phyloP scores from a whole-genome alignment of 176 grass and related monocot species.

The Avena atlantica region DNA sequence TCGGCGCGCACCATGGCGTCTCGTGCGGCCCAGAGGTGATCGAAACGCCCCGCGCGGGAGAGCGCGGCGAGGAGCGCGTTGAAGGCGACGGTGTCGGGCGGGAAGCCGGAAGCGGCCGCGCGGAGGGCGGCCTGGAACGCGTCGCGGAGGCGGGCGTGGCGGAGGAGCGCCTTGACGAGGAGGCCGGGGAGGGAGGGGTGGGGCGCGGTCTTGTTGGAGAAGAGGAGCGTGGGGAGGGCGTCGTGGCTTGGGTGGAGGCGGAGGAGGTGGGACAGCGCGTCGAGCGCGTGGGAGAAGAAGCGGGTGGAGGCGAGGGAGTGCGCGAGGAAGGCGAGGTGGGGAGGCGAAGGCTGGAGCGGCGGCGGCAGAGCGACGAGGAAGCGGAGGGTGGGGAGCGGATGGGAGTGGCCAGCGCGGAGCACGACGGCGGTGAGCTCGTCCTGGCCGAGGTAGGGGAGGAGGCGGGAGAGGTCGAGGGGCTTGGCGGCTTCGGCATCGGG shows the following conservation, averaged over 20 bases:
- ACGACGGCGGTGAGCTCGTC: slow-evolving; percentile 65
- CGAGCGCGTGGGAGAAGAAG: slow-evolving; percentile 62
- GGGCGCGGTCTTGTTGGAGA: slow-evolving; percentile 42
- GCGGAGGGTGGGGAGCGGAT: slow-evolving; percentile 70
- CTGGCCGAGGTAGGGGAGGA: slow-evolving; percentile 73
- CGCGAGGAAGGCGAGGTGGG: slow-evolving; percentile 69
- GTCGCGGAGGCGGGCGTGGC: slow-evolving; percentile 48
- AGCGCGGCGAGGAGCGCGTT: slow-evolving; percentile 72
- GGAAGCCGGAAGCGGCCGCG: slow-evolving; percentile 48
- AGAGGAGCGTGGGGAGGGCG: slow-evolving; percentile 56
- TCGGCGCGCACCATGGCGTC: slow-evolving; percentile 51
- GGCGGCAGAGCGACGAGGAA: slow-evolving; percentile 63
- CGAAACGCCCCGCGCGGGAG: slow-evolving; percentile 44
- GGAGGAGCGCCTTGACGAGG: slow-evolving; percentile 73
- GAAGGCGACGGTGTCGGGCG: slow-evolving; percentile 61
- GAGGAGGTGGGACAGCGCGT: slow-evolving; percentile 65
- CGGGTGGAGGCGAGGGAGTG: slow-evolving; percentile 67
- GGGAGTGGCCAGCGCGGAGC: slow-evolving; percentile 70
- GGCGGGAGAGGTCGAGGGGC: slow-evolving; percentile 44
- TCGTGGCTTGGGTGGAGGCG: slow-evolving; percentile 59
- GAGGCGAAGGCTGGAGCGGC: slow-evolving; percentile 48
- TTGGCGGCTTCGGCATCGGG: neutral
- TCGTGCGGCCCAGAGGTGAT: slow-evolving; percentile 67
- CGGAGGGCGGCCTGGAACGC: slow-evolving; percentile 56
- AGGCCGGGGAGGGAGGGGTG: slow-evolving; percentile 60